Evolutionary conservation across 352 stramenopile genomes (phyloP), one percentile per base, ranked within the genome.

Genomic region (Halophytophthora batemanensis): DNA sequence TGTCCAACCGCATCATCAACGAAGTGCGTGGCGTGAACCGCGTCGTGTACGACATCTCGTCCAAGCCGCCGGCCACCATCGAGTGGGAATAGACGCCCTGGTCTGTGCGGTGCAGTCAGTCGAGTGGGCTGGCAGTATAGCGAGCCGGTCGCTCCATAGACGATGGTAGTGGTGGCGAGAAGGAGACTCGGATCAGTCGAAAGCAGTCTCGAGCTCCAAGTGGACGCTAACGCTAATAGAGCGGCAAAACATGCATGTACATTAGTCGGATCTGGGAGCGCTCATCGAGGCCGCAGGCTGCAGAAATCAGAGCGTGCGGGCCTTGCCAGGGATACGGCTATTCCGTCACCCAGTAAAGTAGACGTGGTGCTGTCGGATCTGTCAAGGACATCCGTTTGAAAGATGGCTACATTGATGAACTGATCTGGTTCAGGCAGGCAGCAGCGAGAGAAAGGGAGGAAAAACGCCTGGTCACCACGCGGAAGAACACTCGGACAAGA

Each of bases 21-120:
- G 96, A 99, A 77, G 96, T 99, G 59, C 80, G 84, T 33, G 96
- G 96, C 37, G 98, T 99, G 56, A 99, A 99, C 79, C 82, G 97
- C 50, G 89, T 99, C n/a, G 96, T 97, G 60, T 99, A 99, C 71
- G 97, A 99, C 72, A 98, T 99, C 49, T 99, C 96, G 58, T 99
- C 95, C 68, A 99, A 99, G 83, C 97, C 97, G 49, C 97, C 97
- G 51, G 95, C 96, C 22, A 99, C 97, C 40, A 99, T 99, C 67
- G 97, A 99, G 75, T 99, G 96, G 96, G 96, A 99, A 72, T 99
- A 96, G 63, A 49, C 46, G 42, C 46, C 43, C 18, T 19, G 29
- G 18, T 5, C 46, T 25, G 46, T 53, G 53, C 40, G 45, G 21
- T 21, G 45, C 44, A 49, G 38, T 28, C 45, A 21, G 51, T 34